Evolutionary conservation across 176 grass and related monocot species (phyloP).

Genomic region (Ensete glaucum): DNA sequence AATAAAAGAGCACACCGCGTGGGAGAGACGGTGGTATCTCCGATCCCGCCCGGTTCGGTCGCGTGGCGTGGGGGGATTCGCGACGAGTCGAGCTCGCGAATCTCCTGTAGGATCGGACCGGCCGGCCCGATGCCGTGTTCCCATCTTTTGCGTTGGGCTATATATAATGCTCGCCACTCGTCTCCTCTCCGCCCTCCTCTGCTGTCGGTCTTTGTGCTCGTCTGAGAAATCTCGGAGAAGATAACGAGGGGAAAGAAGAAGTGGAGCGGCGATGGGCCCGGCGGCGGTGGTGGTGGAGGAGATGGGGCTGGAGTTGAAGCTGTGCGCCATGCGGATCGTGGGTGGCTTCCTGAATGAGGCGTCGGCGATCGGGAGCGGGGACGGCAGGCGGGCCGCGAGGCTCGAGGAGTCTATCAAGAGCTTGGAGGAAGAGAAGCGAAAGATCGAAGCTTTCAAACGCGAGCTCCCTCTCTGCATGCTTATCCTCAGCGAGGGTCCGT

Average conservation of each 20-base stretch:
- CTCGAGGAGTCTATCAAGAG: conserved; percentile 44
- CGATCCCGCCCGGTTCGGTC: neutral
- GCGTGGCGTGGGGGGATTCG: neutral
- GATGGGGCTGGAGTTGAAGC: conserved; percentile 43
- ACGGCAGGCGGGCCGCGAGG: conserved; percentile 23
- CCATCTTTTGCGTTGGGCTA: neutral
- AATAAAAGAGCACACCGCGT: neutral
- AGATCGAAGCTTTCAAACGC: conserved; percentile 76
- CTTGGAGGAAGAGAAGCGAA: conserved; percentile 60
- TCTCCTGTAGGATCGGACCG: neutral
- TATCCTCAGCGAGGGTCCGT: conserved; percentile 53
- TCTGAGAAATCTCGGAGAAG: neutral
- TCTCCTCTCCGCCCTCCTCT: no score
- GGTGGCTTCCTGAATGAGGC: conserved; percentile 16
- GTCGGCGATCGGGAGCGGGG: conserved; percentile 5
- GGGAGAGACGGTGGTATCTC: neutral
- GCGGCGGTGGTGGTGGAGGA: conserved; percentile 14
- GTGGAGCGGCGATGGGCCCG: conserved; percentile 18
- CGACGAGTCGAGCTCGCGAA: neutral
- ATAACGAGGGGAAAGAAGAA: no score
- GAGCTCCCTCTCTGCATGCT: conserved; percentile 68
- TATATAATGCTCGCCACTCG: neutral
- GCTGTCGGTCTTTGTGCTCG: neutral
- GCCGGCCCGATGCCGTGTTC: neutral
- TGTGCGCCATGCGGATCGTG: conserved; percentile 38